Evolutionary conservation across 2,329 filamentous ascomycete species (phyloP).

Genomic region (Cadophora sp.): DNA sequence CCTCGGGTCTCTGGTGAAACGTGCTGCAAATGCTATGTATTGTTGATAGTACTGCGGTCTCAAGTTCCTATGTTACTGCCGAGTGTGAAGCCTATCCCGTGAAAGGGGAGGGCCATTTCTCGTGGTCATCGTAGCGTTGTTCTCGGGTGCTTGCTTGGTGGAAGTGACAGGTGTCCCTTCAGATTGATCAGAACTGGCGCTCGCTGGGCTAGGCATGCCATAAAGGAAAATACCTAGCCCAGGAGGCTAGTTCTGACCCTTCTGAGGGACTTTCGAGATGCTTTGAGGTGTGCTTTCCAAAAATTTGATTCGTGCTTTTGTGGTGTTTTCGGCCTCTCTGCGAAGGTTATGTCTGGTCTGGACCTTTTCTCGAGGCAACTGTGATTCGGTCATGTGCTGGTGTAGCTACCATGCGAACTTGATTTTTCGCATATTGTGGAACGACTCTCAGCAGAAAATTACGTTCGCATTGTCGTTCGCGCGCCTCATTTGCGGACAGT

Average conservation of each 20-base stretch:
- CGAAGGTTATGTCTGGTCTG: too few species aligned
- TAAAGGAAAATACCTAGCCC: conserved; percentile 18
- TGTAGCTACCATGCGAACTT: too few species aligned
- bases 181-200: conserved; percentile 21
- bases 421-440: too few species aligned
- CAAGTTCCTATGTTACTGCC: conserved; percentile 21
- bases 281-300: too few species aligned
- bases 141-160: conserved; percentile 17
- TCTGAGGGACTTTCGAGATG: not conserved
- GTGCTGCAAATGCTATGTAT: not conserved
- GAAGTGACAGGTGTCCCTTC: conserved; percentile 22
- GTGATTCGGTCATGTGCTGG: too few species aligned
- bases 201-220: conserved; percentile 21
- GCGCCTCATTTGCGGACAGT: too few species aligned
- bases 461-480: too few species aligned
- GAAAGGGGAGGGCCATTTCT: conserved; percentile 19
- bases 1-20: too few species aligned
- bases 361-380: too few species aligned
- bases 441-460: too few species aligned
- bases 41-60: conserved; percentile 16
- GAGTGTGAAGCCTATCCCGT: conserved; percentile 19
- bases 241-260: conserved; percentile 1
- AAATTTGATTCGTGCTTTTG: too few species aligned
- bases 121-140: not conserved
- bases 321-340: too few species aligned